Base-by-base conservation (phyloP, 257 asterid genomes). In the Asclepias syriaca region DNA sequence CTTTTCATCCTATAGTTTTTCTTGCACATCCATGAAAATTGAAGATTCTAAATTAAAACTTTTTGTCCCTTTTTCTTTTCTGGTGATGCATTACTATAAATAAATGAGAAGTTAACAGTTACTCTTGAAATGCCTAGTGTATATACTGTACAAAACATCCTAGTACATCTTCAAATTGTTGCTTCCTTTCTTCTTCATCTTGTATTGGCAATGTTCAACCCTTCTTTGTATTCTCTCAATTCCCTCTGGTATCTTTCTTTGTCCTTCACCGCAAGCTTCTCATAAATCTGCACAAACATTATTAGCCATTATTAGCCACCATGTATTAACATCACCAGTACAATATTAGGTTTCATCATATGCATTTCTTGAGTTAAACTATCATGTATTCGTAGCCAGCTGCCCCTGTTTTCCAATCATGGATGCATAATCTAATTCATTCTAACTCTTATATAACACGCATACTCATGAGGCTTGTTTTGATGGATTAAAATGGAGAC, bases 181-280 rank as follows among this genome's bases (percentile, higher is more conserved):
- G 5, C 39, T 9, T 18, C 19, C 64, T 37, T n/a, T 53, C 34
- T 11, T 2, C 24, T 66, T 55, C 24, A 66, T 6, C 9, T 6
- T 24, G 77, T 14, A 70, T 24, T 39, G 8, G 8, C 50, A 53
- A 39, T 63, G 69, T 58, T 81, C 73, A 73, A 18, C 57, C 71
- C 80, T 76, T 87, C 88, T 81, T 70, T 87, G 71, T 90, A 90
- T 86, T 81, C 97, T 48, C 77, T 72, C 84, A 87, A 56, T 69
- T 90, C 96, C 14, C 70, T 80, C 69, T 82, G 82, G 78, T 89
- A 85, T 80, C 96, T 85, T 27, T 85, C 96, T 81, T 89, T 93
- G 72, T 93, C 98, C 82, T 82, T 75, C 83, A 77, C 43, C 6
- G 89, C 94, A 66, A 81, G 74, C 40, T 75, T 65, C 49, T 87